Percentiles rank a stretch among this genome's conserved stretches.
phyloP scores from a whole-genome alignment of 139 green algal genomes.

The Chlamydomonas incerta region DNA sequence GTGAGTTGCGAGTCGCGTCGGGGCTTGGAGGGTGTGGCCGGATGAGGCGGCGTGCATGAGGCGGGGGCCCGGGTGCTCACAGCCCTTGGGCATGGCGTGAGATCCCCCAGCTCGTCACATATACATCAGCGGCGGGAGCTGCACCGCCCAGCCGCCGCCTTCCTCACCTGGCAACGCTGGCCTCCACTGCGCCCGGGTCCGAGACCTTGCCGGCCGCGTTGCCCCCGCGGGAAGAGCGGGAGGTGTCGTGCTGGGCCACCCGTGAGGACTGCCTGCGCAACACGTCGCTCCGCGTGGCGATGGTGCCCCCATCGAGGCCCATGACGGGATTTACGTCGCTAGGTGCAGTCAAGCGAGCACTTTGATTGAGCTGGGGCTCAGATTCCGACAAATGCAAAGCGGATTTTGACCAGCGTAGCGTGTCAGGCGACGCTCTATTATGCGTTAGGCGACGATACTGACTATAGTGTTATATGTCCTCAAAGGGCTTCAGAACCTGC shows the following conservation, averaged over 20 bases:
- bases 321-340: not conserved
- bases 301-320: constrained; percentile 21
- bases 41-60: not conserved
- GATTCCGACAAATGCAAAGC: too few species aligned
- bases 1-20: not conserved
- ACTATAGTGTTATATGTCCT: too few species aligned
- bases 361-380: too few species aligned
- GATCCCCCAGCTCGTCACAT: not conserved
- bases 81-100: not conserved
- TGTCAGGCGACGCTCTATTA: too few species aligned
- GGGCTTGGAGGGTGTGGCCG: not conserved
- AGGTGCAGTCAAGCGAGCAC: too few species aligned
- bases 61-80: not conserved
- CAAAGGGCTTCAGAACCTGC: too few species aligned
- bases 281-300: constrained; percentile 1
- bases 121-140: too few species aligned
- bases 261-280: constrained; percentile 13
- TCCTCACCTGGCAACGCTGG: not conserved
- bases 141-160: too few species aligned
- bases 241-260: not conserved
- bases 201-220: not conserved
- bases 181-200: not conserved
- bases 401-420: too few species aligned
- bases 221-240: not conserved
- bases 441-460: too few species aligned